Conservation (phyloP, 1,139 yeast species). For the Pichia terricola region DNA sequence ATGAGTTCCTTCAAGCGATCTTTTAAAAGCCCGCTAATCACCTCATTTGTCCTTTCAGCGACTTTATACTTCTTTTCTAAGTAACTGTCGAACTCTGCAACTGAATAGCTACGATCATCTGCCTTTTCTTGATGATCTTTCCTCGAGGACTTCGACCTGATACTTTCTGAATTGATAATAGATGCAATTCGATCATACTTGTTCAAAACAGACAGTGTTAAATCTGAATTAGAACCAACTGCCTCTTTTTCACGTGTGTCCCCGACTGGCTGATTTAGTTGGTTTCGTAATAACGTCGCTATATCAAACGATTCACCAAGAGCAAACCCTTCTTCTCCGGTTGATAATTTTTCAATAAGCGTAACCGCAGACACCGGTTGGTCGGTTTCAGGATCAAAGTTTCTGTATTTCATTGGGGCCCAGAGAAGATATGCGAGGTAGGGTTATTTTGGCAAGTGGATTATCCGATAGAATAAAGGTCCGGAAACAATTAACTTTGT, state of each 20-base stretch:
- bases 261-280: too few relatives aligned
- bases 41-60: too few relatives aligned
- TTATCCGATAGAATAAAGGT: neutral
- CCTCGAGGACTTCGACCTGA: too few relatives aligned
- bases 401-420: conserved; percentile 10
- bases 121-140: too few relatives aligned
- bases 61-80: conserved; percentile 6
- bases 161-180: neutral
- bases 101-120: too few relatives aligned
- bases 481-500: too few relatives aligned
- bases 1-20: too few relatives aligned
- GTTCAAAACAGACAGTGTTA: conserved; percentile 28
- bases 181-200: conserved; percentile 27
- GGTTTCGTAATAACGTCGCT: neutral
- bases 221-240: conserved; percentile 1
- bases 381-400: conserved; percentile 13
- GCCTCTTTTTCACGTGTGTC: too few relatives aligned
- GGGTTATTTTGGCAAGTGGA: neutral
- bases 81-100: conserved; percentile 15
- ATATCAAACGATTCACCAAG: neutral
- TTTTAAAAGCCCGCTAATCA: too few relatives aligned
- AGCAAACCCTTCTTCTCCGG: neutral
- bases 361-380: conserved; percentile 12
- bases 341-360: conserved; percentile 10
- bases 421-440: neutral